Base-by-base conservation (phyloP, 2,329 filamentous ascomycete genomes). In the Fusarium pininemorale region DNA sequence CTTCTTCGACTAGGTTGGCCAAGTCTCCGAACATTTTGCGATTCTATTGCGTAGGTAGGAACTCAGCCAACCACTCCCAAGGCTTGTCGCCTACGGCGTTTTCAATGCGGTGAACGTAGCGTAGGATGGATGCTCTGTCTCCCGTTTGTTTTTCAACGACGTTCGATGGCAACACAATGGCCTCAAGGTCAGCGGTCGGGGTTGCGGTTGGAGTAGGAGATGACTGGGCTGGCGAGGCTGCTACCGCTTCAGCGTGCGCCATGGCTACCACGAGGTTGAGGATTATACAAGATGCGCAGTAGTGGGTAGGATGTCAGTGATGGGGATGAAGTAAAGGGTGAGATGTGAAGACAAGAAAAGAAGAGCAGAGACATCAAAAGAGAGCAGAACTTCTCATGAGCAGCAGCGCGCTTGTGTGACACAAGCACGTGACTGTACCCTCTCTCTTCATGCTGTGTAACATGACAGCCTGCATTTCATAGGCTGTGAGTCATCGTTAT, bases 1-100 rank as follows among this genome's bases (percentile, higher is more conserved):
- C 63, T 20, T 62, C 30, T 41, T 69, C 66, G 9, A 35, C n/a
- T 18, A 62, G 26, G 10, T 39, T 62, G 48, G 63, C 66, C 9
- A 69, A 38, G 41, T n/a, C 37, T 20, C 24, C 42, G 6, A 69
- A 35, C 48, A 69, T 28, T 7, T 42, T 35, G 37, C 47, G 42
- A 44, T 38, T 38, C 66, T 69, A 69, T n/a, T 30, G 55, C 48
- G 44, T 55, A 22, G 55, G 45, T 13, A 39, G 37, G 26, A 55
- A 35, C 37, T 45, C 63, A 3, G 28, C 15, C 9, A 69, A 15
- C 66, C 66, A 69, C 12, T 69, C 55, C 66, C 66, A 69, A 11
- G 66, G 63, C 41, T 69, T 69, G 13, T 42, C 18, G 14, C 48
- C 37, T 13, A 55, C n/a, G 8, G 26, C 37, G 1, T 2, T 7